Percentiles rank a stretch among this genome's conserved stretches.
phyloP scores from a whole-genome alignment of 331 rosid genomes.

The Rhamnella rubrinervis region DNA sequence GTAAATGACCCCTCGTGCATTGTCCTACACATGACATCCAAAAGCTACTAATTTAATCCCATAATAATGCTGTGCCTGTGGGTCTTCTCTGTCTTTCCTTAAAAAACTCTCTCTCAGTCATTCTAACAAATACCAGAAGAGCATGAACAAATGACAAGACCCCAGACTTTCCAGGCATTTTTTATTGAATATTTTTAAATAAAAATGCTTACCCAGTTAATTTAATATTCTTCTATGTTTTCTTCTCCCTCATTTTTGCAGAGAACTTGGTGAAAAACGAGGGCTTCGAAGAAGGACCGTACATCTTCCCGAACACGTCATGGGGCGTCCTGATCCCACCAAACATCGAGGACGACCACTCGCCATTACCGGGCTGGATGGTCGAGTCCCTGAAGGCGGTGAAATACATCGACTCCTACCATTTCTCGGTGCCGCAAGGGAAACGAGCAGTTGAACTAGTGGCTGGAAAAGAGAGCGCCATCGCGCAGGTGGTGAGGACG shows the following conservation, averaged over 20 bases:
- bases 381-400: slow-evolving; percentile 96
- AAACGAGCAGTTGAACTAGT: slow-evolving; percentile 78
- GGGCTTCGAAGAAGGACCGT: slow-evolving; percentile 88
- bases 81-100: too few relatives aligned
- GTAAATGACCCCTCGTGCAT: too few relatives aligned
- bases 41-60: too few relatives aligned
- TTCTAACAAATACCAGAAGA: too few relatives aligned
- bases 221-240: not conserved
- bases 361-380: slow-evolving; percentile 97
- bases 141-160: too few relatives aligned
- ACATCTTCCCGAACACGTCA: slow-evolving; percentile 70
- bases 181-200: too few relatives aligned
- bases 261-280: slow-evolving; percentile 79
- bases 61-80: too few relatives aligned
- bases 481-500: slow-evolving; percentile 83
- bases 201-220: too few relatives aligned
- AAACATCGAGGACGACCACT: slow-evolving; percentile 85
- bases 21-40: too few relatives aligned
- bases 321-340: slow-evolving; percentile 98
- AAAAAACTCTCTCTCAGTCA: too few relatives aligned
- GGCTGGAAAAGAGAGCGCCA: slow-evolving; percentile 94
- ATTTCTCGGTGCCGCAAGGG: slow-evolving; percentile 81
- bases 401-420: slow-evolving; percentile 75
- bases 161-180: too few relatives aligned
- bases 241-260: slow-evolving; percentile 13